These are phyloP conservation scores for Penicillium lividum DNA, from an alignment of 495 filamentous ascomycete species.

Conservation along the genomic window DNA sequence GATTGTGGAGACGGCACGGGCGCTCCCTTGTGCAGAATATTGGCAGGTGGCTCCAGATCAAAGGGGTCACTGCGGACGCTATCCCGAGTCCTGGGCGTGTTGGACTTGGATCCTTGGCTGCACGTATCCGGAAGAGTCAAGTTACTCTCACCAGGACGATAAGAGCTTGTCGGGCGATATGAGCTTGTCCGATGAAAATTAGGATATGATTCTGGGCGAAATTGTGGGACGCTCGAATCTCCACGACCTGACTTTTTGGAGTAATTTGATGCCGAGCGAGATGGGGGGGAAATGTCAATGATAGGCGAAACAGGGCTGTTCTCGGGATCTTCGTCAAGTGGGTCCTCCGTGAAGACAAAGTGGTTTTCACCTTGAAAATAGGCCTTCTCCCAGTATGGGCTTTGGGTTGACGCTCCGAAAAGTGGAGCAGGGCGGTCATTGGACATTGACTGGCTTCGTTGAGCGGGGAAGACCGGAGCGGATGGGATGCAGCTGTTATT, in stretches of 20 bases:
- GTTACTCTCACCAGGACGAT: constrained; percentile 24
- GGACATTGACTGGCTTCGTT: constrained; percentile 2
- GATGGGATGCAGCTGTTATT: not conserved
- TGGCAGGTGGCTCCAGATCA: constrained; percentile 57
- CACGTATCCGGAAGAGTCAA: constrained; percentile 19
- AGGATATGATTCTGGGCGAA: not conserved
- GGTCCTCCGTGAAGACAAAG: not conserved
- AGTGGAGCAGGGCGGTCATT: not conserved
- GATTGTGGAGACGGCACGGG: constrained; percentile 8
- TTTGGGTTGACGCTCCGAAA: constrained; percentile 10
- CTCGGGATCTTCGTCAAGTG: constrained; percentile 13
- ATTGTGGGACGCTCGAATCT: not conserved
- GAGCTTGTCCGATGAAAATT: constrained; percentile 8
- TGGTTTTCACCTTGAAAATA: constrained; percentile 5
- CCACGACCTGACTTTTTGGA: constrained; percentile 18
- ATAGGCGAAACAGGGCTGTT: constrained; percentile 6
- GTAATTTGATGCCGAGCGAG: constrained; percentile 25
- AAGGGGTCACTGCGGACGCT: constrained; percentile 63
- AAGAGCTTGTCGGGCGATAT: constrained; percentile 8
- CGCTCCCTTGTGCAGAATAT: constrained; percentile 15
- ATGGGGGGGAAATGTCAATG: constrained; percentile 15
- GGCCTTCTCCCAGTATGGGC: constrained; percentile 9
- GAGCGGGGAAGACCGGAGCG: constrained; percentile 7
- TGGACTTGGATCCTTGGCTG: constrained; percentile 1
- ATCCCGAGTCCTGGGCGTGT: constrained; percentile 16